Percentiles rank a stretch among this genome's conserved stretches.
phyloP scores from a whole-genome alignment of 2,329 filamentous ascomycete species.

The Colletotrichum sp. region DNA sequence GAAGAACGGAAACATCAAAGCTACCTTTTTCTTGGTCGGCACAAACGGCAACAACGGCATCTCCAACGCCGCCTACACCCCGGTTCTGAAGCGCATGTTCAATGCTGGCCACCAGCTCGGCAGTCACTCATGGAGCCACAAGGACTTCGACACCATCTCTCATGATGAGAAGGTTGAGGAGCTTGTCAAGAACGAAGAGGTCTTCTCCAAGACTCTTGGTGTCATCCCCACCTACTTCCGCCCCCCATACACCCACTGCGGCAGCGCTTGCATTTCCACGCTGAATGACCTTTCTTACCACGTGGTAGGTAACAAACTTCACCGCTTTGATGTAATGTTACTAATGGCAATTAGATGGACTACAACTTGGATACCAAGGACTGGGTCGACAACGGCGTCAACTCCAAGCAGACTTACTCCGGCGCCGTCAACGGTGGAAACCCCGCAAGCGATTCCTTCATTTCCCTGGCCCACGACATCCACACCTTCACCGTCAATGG shows the following conservation, averaged over 20 bases:
- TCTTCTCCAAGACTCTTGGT: slow-evolving; percentile 45
- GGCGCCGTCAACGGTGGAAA: slow-evolving; percentile 26
- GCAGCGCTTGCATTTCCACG: slow-evolving; percentile 25
- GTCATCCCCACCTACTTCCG: slow-evolving; percentile 54
- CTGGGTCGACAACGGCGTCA: slow-evolving; percentile 32
- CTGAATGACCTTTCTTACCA: slow-evolving; percentile 37
- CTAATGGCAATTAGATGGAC: slow-evolving; percentile 20
- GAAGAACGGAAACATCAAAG: slow-evolving; percentile 31
- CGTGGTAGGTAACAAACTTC: slow-evolving; percentile 27
- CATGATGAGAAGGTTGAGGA: slow-evolving; percentile 38
- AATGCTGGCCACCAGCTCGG: slow-evolving; percentile 51
- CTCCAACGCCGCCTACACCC: slow-evolving; percentile 36
- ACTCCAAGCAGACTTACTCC: slow-evolving; percentile 30
- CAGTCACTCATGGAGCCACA: slow-evolving; percentile 54
- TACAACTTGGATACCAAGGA: slow-evolving; percentile 37
- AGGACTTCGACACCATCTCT: slow-evolving; percentile 41
- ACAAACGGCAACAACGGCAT: slow-evolving; percentile 38
- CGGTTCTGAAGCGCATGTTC: slow-evolving; percentile 48
- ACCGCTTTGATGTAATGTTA: accelerated
- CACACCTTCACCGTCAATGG: slow-evolving; percentile 48
- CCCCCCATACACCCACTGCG: slow-evolving; percentile 38
- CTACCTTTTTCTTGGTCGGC: slow-evolving; percentile 42
- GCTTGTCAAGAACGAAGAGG: slow-evolving; percentile 50
- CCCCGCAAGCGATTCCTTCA: slow-evolving; percentile 26
- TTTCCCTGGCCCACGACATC: slow-evolving; percentile 47